Percentiles rank a stretch among this genome's conserved stretches.
Conservation (phyloP, 176 grass and related monocot species). For the Dendrocalamus sinicus region DNA sequence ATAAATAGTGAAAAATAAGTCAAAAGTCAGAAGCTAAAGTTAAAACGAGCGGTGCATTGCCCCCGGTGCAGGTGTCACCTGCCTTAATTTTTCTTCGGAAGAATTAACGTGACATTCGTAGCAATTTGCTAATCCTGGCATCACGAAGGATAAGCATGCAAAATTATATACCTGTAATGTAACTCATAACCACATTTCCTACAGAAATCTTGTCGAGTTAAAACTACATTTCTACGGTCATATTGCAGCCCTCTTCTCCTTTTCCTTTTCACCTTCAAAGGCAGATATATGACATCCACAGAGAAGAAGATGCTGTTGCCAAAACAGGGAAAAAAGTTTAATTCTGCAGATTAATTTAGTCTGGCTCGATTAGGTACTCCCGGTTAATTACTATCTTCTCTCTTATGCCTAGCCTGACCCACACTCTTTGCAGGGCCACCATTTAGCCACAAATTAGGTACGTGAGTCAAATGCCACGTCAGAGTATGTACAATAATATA, state of each 20-base stretch:
- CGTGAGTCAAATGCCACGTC: slow-evolving; percentile 17
- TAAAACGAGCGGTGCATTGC: no score
- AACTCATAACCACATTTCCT: neutral
- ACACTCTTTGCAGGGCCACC: slow-evolving; percentile 16
- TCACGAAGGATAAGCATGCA: neutral
- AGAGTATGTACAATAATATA: neutral
- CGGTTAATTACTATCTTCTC: slow-evolving; percentile 13
- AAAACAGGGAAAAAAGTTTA: neutral
- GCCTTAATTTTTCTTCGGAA: neutral
- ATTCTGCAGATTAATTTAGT: neutral
- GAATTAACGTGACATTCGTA: neutral
- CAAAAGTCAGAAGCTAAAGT: no score
- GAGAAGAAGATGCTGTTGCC: slow-evolving; percentile 6
- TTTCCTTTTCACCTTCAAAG: neutral
- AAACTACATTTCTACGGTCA: neutral
- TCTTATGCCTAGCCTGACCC: slow-evolving; percentile 4
- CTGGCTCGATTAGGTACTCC: neutral
- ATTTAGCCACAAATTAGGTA: slow-evolving; percentile 31
- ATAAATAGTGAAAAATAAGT: no score
- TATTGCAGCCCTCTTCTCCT: neutral
- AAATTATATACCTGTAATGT: neutral
- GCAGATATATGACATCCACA: neutral
- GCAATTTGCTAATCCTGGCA: neutral
- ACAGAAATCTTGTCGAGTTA: neutral
- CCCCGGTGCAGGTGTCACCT: neutral